Base-by-base conservation (phyloP, 495 filamentous ascomycete species). In the Hypoxylon lenormandii region DNA sequence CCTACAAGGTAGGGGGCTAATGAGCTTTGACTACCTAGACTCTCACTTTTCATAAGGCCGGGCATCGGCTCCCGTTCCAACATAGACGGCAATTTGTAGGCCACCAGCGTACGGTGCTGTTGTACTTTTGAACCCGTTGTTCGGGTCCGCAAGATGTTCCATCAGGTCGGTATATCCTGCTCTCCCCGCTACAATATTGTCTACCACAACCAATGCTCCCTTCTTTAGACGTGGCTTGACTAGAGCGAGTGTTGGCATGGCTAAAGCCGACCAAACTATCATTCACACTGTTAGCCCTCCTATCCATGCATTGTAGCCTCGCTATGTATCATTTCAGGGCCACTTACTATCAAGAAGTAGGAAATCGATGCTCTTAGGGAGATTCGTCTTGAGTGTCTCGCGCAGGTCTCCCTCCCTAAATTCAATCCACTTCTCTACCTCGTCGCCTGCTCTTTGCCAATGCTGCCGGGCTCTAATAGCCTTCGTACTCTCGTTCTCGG, bases 231-330 rank as follows among this genome's bases (percentile, higher is more conserved):
- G 72, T 2, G 81, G 82, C 60, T 82, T 76, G 0, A 87, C 71
- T 0, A 83, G 56, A 70, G 82, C 78, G 55, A 85, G 66, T 0
- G 82, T 80, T 0, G 85, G 85, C 10, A 87, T 72, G 2, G 83
- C 82, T 12, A 87, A 56, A 0, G 82, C 80, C 0, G 81, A 77
- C 86, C 86, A 87, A 54, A 88, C 85, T 87, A 56, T 38, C 7
- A 28, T 28, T 28, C 3, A 38, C 4, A 3, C 10, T 51, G 30
- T 51, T 28, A 54, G 22, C 54, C 37, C 50, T 60, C 47, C 26
- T 7, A 28, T 28, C 30, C 4, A 42, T 15, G 21, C n/a, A 16
- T 42, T 13, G 46, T 46, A 53, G 6, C 49, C 4, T 18, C 30
- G 30, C 48, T 15, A n/a, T 23, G 18, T 37, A 7, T n/a, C n/a